Percentiles rank a stretch among this genome's conserved stretches.
phyloP scores from a whole-genome alignment of 2,329 filamentous ascomycete species.

The Xylariaceae sp. region DNA sequence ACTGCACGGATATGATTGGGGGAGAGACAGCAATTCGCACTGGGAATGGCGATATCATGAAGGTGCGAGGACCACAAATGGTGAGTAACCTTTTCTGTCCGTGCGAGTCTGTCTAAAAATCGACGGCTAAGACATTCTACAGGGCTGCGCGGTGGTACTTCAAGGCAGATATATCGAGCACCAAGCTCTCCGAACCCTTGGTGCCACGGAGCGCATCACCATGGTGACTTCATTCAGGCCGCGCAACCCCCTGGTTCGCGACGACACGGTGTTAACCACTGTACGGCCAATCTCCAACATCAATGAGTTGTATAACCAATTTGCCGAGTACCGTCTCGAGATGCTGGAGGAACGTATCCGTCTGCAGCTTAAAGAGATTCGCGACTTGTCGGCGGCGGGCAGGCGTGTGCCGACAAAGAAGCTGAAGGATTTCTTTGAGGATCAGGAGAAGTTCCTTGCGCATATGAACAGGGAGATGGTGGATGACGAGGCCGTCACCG shows the following conservation, averaged over 20 bases:
- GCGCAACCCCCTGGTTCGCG: slow-evolving; percentile 57
- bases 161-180: slow-evolving; percentile 73
- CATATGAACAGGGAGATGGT: slow-evolving; percentile 46
- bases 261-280: slow-evolving; percentile 67
- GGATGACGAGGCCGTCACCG: slow-evolving; percentile 38
- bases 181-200: slow-evolving; percentile 64
- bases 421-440: slow-evolving; percentile 43
- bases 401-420: slow-evolving; percentile 38
- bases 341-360: slow-evolving; percentile 66
- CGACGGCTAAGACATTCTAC: not conserved
- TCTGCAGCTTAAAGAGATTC: slow-evolving; percentile 50
- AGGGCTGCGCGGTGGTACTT: slow-evolving; percentile 69
- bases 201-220: slow-evolving; percentile 66
- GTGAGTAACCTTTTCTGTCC: slow-evolving; percentile 48
- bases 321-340: slow-evolving; percentile 66
- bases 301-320: slow-evolving; percentile 65
- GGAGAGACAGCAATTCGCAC: slow-evolving; percentile 69
- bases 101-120: not conserved
- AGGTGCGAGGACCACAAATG: slow-evolving; percentile 66
- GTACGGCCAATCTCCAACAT: slow-evolving; percentile 65
- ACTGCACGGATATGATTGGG: slow-evolving; percentile 67
- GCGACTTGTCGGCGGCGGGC: slow-evolving; percentile 41
- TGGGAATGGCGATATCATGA: slow-evolving; percentile 59
- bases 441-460: slow-evolving; percentile 44
- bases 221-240: slow-evolving; percentile 73